Base-by-base conservation (phyloP, 257 asterid genomes). In the Plectranthus barbatus region DNA sequence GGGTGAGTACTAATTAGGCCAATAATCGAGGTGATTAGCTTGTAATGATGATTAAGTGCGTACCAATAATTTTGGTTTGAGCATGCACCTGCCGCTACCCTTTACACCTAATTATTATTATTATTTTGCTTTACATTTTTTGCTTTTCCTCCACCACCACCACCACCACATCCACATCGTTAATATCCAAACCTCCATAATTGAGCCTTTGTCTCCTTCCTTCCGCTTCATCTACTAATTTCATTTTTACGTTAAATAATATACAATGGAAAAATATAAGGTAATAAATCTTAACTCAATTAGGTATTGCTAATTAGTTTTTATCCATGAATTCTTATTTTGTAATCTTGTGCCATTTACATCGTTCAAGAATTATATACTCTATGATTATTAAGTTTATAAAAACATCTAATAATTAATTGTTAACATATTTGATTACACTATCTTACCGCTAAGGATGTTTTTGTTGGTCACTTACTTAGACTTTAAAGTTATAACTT, bases 21-120 rank as follows among this genome's bases (percentile, higher is more conserved):
- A 71, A 53, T 72, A 72, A 75, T 79, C 66, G 61, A 74, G 87
- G 77, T 57, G 69, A 62, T 71, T 68, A 56, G 49, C 49, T 56
- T 39, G 34, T 12, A 53, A 59, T 74, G 61, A 69, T 68, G 70
- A 60, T 56, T 62, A 66, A 53, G 49, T 62, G 51, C 54, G 39
- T 67, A 56, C 19, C 18, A 55, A 51, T 67, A 47, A 20, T 37
- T 29, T 56, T 69, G 17, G 58, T 52, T n/a, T n/a, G n/a, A 65
- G 36, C 41, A n/a, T n/a, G 47, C 70, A 74, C 48, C 74, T 33
- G 29, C 67, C 39, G 40, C 11, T 37, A 0, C 58, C 60, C 53
- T 24, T 56, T 50, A 19, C 56, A 62, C 69, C 76, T 20, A 68
- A 62, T 33, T 66, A 39, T 15, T 60, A 11, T 11, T 29, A 24